phyloP scores from a whole-genome alignment of 2,329 filamentous ascomycete species.

The Periconia sp. region DNA sequence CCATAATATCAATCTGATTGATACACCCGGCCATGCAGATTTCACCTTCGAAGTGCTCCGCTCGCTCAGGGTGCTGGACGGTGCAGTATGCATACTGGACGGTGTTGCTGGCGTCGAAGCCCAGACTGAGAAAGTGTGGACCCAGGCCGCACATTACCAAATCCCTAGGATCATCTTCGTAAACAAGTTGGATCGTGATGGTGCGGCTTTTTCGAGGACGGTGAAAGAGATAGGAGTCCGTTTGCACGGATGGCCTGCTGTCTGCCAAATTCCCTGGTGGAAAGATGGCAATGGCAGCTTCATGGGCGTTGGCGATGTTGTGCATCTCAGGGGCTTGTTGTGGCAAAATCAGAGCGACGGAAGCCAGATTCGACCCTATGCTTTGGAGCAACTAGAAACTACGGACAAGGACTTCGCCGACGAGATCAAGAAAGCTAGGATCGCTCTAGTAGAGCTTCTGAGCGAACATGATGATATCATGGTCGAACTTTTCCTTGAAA shows the following conservation, averaged over 20 bases:
- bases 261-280: constrained; percentile 97
- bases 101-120: constrained; percentile 94
- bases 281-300: constrained; percentile 74
- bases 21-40: constrained; percentile 95
- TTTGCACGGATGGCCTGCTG: constrained; percentile 82
- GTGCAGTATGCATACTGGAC: constrained; percentile 90
- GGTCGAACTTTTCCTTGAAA: constrained; percentile 82
- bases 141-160: constrained; percentile 81
- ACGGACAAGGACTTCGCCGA: constrained; percentile 59
- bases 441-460: constrained; percentile 79
- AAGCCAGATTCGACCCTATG: constrained; percentile 63
- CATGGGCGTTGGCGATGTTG: constrained; percentile 82
- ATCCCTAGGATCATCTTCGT: constrained; percentile 84
- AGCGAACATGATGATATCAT: constrained; percentile 89
- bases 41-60: constrained; percentile 96
- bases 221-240: constrained; percentile 84
- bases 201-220: constrained; percentile 81
- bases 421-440: constrained; percentile 77
- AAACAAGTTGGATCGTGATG: constrained; percentile 85
- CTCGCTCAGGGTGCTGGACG: constrained; percentile 85
- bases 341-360: constrained; percentile 74
- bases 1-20: constrained; percentile 68
- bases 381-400: constrained; percentile 59
- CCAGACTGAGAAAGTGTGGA: constrained; percentile 96
- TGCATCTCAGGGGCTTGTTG: constrained; percentile 75